Conservation (phyloP, 495 filamentous ascomycete genomes). For the Rhizodiscina lignyota region DNA sequence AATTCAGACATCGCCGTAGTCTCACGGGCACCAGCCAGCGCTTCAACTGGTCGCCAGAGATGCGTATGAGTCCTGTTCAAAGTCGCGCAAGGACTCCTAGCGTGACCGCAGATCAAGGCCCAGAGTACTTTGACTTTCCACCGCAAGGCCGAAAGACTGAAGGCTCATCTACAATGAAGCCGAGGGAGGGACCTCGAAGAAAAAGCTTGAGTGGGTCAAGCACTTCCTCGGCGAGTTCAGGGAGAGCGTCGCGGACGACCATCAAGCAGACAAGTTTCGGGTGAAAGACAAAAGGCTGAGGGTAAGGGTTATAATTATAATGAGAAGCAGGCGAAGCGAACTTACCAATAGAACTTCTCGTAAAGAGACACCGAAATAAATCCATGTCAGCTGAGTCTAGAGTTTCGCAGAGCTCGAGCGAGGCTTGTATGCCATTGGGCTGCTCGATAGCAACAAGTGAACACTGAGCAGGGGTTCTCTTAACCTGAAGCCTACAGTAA, state of each 20-base stretch:
- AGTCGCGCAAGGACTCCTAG: constrained; percentile 15
- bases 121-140: constrained; percentile 8
- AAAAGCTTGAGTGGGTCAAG: constrained; percentile 8
- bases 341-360: no score
- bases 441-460: no score
- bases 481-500: no score
- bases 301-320: no score
- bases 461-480: no score
- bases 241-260: constrained; percentile 1
- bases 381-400: no score
- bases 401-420: no score
- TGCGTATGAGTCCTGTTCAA: constrained; percentile 12
- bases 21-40: constrained; percentile 10
- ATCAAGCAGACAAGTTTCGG: no score
- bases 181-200: constrained; percentile 4
- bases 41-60: constrained; percentile 7
- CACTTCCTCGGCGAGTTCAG: constrained; percentile 6
- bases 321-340: no score
- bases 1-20: constrained; percentile 8
- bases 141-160: constrained; percentile 3
- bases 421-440: no score
- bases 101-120: not conserved
- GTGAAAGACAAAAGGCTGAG: no score
- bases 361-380: no score
- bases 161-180: constrained; percentile 3